Percentiles rank a stretch among this genome's conserved stretches.
Evolutionary conservation across 352 stramenopile genomes (phyloP).

Genomic region (Phytophthora litchii): DNA sequence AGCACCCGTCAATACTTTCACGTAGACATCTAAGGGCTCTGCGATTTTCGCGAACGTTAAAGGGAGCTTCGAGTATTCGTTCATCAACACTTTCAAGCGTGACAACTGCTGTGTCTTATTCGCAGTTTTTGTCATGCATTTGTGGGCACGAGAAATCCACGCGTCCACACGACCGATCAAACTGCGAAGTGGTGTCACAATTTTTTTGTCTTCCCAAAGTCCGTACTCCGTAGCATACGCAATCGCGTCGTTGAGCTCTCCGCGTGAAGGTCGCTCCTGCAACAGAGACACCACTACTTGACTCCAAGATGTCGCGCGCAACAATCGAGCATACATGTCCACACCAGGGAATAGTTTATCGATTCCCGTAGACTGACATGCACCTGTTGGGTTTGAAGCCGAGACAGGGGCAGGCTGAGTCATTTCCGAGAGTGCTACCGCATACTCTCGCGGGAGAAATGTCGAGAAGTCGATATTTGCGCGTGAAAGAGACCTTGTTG

Average conservation of each 20-base stretch:
- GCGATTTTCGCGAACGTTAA: constrained; percentile 60
- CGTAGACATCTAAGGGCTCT: constrained; percentile 44
- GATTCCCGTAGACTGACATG: constrained; percentile 35
- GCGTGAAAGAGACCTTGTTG: constrained; percentile 42
- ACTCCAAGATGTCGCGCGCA: constrained; percentile 76
- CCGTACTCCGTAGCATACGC: constrained; percentile 62
- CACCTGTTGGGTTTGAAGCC: constrained; percentile 2
- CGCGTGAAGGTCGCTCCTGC: constrained; percentile 76
- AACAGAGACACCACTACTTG: constrained; percentile 75
- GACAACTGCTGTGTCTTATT: constrained; percentile 65
- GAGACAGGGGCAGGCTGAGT: constrained; percentile 11
- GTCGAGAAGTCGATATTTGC: constrained; percentile 28
- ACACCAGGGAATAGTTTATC: constrained; percentile 78
- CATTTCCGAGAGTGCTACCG: constrained; percentile 44
- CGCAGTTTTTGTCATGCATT: constrained; percentile 68
- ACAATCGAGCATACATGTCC: constrained; percentile 60
- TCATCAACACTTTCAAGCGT: constrained; percentile 75
- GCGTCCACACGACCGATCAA: constrained; percentile 80
- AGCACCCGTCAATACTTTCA: constrained; percentile 34
- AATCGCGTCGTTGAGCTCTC: constrained; percentile 63
- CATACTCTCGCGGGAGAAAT: constrained; percentile 61
- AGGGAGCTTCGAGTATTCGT: constrained; percentile 90
- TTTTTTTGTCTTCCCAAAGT: constrained; percentile 81
- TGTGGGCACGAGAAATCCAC: constrained; percentile 84
- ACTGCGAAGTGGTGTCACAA: constrained; percentile 58